These are phyloP conservation scores for Spathaspora passalidarum DNA, from an alignment of 805 yeast species.

Conservation along the genomic window DNA sequence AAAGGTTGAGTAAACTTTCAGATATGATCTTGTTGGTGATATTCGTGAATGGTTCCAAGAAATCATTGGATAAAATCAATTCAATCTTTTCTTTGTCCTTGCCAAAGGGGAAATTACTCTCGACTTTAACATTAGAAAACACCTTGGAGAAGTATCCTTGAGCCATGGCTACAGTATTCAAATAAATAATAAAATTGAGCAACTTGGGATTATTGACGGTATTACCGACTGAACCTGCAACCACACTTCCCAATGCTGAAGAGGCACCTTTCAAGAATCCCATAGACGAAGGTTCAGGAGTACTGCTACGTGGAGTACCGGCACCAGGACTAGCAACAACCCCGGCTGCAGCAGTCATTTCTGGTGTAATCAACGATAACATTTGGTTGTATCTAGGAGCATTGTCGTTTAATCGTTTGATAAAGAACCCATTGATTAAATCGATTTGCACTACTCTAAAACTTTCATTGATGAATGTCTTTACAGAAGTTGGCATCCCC, in stretches of 20 bases:
- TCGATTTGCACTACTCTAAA: conserved; percentile 62
- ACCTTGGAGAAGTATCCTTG: conserved; percentile 56
- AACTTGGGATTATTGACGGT: conserved; percentile 45
- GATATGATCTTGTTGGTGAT: conserved; percentile 38
- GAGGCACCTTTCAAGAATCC: conserved; percentile 45
- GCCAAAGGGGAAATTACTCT: conserved; percentile 32
- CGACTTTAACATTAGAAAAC: conserved; percentile 38
- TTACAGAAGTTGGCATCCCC: conserved; percentile 59
- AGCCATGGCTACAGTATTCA: conserved; percentile 71
- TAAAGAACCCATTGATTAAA: conserved; percentile 50
- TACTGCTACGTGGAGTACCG: conserved; percentile 21
- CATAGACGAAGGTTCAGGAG: conserved; percentile 29
- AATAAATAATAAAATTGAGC: conserved; percentile 58
- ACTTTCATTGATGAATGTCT: conserved; percentile 52
- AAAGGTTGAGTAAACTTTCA: conserved; percentile 47
- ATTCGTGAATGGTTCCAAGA: conserved; percentile 27
- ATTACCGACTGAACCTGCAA: conserved; percentile 24
- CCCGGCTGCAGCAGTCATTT: conserved; percentile 13
- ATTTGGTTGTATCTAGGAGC: conserved; percentile 40
- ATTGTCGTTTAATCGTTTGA: conserved; percentile 33
- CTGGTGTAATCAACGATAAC: conserved; percentile 16
- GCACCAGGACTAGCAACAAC: conserved; percentile 17
- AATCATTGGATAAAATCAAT: conserved; percentile 27
- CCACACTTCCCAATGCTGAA: conserved; percentile 43
- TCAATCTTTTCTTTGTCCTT: conserved; percentile 31